Evolutionary conservation across 2,329 filamentous ascomycete genomes (phyloP).

Genomic region (Grosmannia clavigera): DNA sequence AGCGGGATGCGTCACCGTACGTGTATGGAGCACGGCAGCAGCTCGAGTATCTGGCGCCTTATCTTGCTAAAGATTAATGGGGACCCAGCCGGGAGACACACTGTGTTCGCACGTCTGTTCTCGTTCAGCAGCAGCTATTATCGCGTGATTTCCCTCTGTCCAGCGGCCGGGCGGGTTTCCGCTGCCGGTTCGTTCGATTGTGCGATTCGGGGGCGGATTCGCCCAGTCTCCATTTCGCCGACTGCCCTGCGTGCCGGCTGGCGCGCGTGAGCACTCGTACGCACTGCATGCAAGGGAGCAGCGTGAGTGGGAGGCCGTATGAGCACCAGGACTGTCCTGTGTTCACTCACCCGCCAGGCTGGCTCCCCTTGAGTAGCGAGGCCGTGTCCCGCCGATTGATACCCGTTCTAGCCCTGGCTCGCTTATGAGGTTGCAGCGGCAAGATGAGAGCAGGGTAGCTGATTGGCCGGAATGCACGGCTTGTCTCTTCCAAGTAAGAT

Average conservation of each 20-base stretch:
- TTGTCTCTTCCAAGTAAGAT: background rate
- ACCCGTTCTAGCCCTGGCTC: background rate
- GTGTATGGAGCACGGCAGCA: background rate
- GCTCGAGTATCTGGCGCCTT: background rate
- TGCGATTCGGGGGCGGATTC: no score
- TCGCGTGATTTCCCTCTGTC: no score
- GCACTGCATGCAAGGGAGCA: background rate
- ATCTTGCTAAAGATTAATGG: background rate
- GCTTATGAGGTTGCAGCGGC: background rate
- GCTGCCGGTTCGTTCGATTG: no score
- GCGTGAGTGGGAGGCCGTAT: background rate
- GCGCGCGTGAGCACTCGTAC: background rate
- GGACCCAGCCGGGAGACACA: background rate
- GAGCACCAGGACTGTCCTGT: background rate
- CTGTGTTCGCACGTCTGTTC: background rate
- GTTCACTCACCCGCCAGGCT: background rate
- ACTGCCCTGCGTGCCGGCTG: background rate
- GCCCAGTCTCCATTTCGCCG: background rate
- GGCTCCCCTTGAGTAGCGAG: background rate
- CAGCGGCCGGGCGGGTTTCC: no score
- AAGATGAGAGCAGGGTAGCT: background rate
- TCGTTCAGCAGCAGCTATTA: no score
- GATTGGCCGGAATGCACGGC: background rate
- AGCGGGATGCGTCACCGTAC: background rate
- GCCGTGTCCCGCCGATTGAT: background rate